Conservation (phyloP, 495 filamentous ascomycete genomes). For the Penicillium herquei region DNA sequence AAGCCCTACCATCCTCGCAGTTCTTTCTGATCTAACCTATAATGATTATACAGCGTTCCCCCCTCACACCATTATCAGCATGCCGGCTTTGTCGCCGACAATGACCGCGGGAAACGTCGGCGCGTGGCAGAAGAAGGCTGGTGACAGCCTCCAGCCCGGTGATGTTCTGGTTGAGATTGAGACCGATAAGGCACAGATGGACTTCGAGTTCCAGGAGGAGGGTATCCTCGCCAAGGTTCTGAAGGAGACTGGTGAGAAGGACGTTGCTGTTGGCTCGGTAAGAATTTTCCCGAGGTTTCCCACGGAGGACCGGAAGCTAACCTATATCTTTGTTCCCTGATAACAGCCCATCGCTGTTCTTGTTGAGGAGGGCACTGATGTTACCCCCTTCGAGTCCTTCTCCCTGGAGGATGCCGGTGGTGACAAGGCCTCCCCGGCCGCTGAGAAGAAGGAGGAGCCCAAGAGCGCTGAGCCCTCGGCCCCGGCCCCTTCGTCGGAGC, state of each 20-base stretch:
- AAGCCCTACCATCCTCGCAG: neutral
- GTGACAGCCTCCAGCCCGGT: slow-evolving; percentile 82
- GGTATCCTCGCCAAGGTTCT: slow-evolving; percentile 93
- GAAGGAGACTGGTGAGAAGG: slow-evolving; percentile 91
- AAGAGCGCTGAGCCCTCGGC: slow-evolving; percentile 59
- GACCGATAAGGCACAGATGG: slow-evolving; percentile 99
- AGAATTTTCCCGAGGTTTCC: slow-evolving; percentile 39
- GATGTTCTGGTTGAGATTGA: slow-evolving; percentile 99
- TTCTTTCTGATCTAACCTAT: slow-evolving; percentile 5
- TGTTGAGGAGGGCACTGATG: slow-evolving; percentile 85
- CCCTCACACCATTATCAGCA: slow-evolving; percentile 89
- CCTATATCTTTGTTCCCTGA: neutral
- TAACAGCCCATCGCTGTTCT: slow-evolving; percentile 90
- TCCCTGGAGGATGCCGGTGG: slow-evolving; percentile 87
- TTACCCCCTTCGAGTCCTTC: slow-evolving; percentile 85
- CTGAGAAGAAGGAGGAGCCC: slow-evolving; percentile 64
- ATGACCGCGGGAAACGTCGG: slow-evolving; percentile 98
- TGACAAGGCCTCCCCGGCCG: slow-evolving; percentile 59
- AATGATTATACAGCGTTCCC: slow-evolving; percentile 65
- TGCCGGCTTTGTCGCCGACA: slow-evolving; percentile 97
- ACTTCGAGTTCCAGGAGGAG: slow-evolving; percentile 99
- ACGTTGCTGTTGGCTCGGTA: slow-evolving; percentile 92
- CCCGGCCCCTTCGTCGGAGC: slow-evolving; percentile 55
- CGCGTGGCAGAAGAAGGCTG: slow-evolving; percentile 94
- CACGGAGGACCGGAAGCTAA: slow-evolving; percentile 13